Base-by-base conservation (phyloP, 352 stramenopile genomes). In the Globisporangium radiosum region DNA sequence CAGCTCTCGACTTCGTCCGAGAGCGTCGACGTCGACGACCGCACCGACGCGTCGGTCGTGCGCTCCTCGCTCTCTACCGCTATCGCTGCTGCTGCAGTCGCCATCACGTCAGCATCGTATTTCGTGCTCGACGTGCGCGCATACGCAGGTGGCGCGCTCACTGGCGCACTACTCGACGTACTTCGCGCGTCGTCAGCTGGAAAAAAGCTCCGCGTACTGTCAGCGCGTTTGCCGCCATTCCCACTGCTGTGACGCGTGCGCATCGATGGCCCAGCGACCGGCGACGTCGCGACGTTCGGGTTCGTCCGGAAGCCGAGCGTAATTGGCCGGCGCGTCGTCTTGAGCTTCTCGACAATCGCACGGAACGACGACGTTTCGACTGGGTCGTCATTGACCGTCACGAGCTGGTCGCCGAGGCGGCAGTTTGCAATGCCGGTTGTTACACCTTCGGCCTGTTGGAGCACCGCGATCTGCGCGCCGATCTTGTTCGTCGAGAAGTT, bases 1-100 rank as follows among this genome's bases (percentile, higher is more conserved):
- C 81, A 94, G 7, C 78, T 51, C 60, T 94, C 81, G 33, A 94
- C 65, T 48, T 92, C 84, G 54, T 92, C 81, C n/a, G 81, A 86
- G 15, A 90, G 55, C 17, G 76, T 86, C n/a, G 71, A 82, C 8
- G 73, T 72, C 25, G 71, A 78, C 45, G 76, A 89, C 33, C 66
- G 68, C 60, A 81, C 58, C 5, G 77, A 88, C 43, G 66, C 64
- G 13, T 69, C 73, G 11, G 76, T 87, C 11, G 50, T 54, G 7
- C 75, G 74, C 25, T 87, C 76, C 38, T 59, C 65, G 38, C 39
- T 56, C 51, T 25, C 59, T 56, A 1, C 58, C 64, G 37, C 56
- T 59, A 15, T 44, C 44, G 9, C 51, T 57, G 14, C 55, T 17
- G 56, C 62, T 25, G 25, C 25, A 25, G 25, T 25, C 25, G 25